A percentile compares a stretch with the other conserved stretches of the same genome.
phyloP scores from a whole-genome alignment of 192 early-diverging fungal species.

The Entomortierella lignicola region DNA sequence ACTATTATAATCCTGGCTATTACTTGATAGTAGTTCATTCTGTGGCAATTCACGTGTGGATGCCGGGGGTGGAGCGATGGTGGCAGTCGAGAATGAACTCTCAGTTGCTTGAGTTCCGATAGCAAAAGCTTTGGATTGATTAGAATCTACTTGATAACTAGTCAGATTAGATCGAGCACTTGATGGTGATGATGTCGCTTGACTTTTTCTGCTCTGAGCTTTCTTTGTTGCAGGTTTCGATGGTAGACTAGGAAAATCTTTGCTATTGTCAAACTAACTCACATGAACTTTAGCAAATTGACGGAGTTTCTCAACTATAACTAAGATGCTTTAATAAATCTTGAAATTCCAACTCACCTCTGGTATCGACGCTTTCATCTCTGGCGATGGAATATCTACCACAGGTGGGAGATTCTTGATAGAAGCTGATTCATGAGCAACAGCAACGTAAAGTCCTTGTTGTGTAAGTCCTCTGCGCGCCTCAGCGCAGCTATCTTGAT shows the following conservation, averaged over 20 bases:
- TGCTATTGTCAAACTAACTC: conserved; percentile 27
- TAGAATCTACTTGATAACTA: conserved; percentile 1
- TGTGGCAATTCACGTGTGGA: no score
- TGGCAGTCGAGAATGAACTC: background rate
- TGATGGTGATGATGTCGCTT: background rate
- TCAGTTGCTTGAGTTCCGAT: background rate
- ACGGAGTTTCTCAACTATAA: background rate
- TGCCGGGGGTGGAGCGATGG: background rate
- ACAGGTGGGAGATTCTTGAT: conserved; percentile 27
- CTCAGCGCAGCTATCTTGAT: conserved; percentile 32
- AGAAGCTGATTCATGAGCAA: conserved; percentile 40
- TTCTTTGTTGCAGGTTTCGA: conserved; percentile 17
- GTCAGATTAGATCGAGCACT: background rate
- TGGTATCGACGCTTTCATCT: conserved; percentile 17
- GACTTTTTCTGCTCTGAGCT: background rate
- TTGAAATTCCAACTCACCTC: conserved; percentile 16
- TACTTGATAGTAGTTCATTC: background rate
- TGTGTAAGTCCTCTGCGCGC: conserved; percentile 36
- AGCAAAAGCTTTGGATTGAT: background rate
- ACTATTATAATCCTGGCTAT: background rate
- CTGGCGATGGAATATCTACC: background rate
- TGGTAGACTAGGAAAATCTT: conserved; percentile 40
- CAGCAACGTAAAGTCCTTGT: conserved; percentile 43
- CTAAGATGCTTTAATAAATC: background rate
- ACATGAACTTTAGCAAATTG: background rate